Conservation (phyloP, 2,329 filamentous ascomycete species). For the Sphaerostilbella broomeana region DNA sequence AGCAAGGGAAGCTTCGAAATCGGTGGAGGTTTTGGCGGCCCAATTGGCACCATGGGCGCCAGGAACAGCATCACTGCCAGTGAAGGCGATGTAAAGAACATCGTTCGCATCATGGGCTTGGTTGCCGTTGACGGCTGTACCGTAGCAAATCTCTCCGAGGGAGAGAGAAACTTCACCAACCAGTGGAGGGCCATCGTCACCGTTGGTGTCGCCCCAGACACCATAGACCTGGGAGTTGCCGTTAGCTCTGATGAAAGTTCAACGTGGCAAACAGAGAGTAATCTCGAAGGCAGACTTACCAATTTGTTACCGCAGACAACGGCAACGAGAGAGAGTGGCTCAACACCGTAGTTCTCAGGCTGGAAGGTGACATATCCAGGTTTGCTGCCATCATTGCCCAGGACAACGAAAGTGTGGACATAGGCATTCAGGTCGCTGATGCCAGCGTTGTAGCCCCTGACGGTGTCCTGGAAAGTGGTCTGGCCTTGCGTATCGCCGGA, state of each 20-base stretch:
- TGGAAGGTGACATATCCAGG: slow-evolving; percentile 32
- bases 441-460: slow-evolving; percentile 30
- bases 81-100: slow-evolving; percentile 54
- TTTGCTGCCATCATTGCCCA: slow-evolving; percentile 40
- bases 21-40: slow-evolving; percentile 37
- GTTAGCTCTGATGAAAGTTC: not conserved
- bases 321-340: slow-evolving; percentile 47
- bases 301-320: slow-evolving; percentile 46
- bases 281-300: slow-evolving; percentile 19
- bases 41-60: slow-evolving; percentile 45
- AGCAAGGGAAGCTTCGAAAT: slow-evolving; percentile 38
- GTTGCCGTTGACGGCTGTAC: slow-evolving; percentile 39
- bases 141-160: slow-evolving; percentile 48
- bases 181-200: slow-evolving; percentile 36
- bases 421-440: slow-evolving; percentile 42
- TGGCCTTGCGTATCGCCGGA: slow-evolving; percentile 34
- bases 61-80: slow-evolving; percentile 46
- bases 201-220: slow-evolving; percentile 53
- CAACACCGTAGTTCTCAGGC: slow-evolving; percentile 34
- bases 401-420: slow-evolving; percentile 47
- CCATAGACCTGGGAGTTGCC: slow-evolving; percentile 39
- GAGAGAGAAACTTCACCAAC: slow-evolving; percentile 49
- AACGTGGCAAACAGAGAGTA: too few species aligned
- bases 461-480: slow-evolving; percentile 38
- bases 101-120: slow-evolving; percentile 39